Base-by-base conservation (phyloP, 2,329 filamentous ascomycete species). In the Colletotrichum falcatum region DNA sequence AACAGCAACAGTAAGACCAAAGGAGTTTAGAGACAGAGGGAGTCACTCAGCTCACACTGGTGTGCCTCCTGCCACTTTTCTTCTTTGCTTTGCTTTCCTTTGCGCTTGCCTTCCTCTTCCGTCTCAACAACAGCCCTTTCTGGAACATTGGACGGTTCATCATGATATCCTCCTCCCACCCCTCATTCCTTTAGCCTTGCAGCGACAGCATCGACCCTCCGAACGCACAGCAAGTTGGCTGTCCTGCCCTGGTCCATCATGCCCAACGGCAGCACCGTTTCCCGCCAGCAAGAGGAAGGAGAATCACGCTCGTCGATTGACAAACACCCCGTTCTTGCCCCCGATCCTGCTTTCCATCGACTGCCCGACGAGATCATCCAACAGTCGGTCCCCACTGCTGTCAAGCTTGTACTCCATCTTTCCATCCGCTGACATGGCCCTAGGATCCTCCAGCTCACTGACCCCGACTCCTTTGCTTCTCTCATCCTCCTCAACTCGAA, bases 291-390 rank as follows among this genome's bases (percentile, higher is more conserved):
- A 42, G 35, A 35, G 54, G 59, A 62, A 54, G 54, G 48, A 42
- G 61, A 35, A 28, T 54, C 66, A 53, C 71, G 72, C 44, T 49
- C 63, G 16, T 81, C 79, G 6, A 80, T 78, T 62, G 79, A 81
- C 70, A 81, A 81, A 73, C 73, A 71, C 61, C 77, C 79, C 63
- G 66, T 78, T 67, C 70, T 74, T 51, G 62, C 78, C 72, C 74
- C 76, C n/a, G 68, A 71, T 71, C 65, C 68, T 37, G 83, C 85
- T 42, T 89, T 91, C 74, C 83, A 87, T 44, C 84, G 82, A 55
- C 82, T 92, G 14, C 90, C 90, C 7, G 88, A 91, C 78, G 90
- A 92, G 78, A 92, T 92, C 70, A 91, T 92, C 74, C 83, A 91
- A 76, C 89, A 91, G 90, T 92, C 81, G 79, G 87, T 80, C 61